phyloP scores from a whole-genome alignment of 306 rosid genomes.

The Nissolia schottii region DNA sequence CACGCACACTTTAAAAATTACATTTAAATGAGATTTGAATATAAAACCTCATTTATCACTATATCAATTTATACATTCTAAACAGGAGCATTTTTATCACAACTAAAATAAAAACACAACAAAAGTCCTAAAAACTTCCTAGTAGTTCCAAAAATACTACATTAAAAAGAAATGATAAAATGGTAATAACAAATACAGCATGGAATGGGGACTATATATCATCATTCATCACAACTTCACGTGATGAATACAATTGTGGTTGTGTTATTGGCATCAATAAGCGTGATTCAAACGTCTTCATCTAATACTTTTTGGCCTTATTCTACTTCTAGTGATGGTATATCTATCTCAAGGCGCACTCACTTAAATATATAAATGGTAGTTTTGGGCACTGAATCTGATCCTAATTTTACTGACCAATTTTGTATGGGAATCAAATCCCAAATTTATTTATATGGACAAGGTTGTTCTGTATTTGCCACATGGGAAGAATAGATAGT shows the following conservation, averaged over 20 bases:
- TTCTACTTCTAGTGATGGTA: background rate
- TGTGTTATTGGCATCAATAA: conserved; percentile 20
- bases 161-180: background rate
- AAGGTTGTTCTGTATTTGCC: background rate
- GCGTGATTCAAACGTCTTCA: background rate
- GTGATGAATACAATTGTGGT: conserved; percentile 7
- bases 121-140: too few species aligned
- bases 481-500: background rate
- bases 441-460: background rate
- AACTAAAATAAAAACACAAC: too few species aligned
- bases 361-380: background rate
- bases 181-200: conserved; percentile 6
- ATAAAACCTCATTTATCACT: too few species aligned
- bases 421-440: background rate
- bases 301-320: conserved; percentile 15
- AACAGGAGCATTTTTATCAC: too few species aligned
- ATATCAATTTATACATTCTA: too few species aligned
- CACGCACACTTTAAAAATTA: too few species aligned
- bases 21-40: too few species aligned
- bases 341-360: background rate
- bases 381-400: background rate
- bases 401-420: background rate
- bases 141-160: too few species aligned
- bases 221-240: background rate
- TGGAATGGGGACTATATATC: background rate